Evolutionary conservation across 116 monocot genomes (phyloP), one percentile per base, ranked within the genome.

Genomic region (Papilionanthe hybrid): DNA sequence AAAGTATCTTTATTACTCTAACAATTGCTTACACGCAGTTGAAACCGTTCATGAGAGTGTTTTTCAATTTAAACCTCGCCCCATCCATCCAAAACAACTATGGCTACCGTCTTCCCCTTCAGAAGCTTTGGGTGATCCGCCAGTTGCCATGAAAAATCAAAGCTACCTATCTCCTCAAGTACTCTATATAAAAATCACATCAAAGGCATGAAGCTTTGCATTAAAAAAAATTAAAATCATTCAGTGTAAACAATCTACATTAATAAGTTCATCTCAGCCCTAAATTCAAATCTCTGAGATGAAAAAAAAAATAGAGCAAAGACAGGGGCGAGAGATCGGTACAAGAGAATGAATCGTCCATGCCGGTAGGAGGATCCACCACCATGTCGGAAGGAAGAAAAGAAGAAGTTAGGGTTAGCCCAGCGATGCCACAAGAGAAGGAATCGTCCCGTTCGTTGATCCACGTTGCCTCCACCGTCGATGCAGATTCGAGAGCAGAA

Each of bases 1-100:
- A n/a, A n/a, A n/a, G n/a, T n/a, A n/a, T n/a, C n/a, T n/a, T n/a
- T n/a, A n/a, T n/a, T n/a, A n/a, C n/a, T n/a, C n/a, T n/a, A n/a
- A n/a, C n/a, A n/a, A n/a, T n/a, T n/a, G n/a, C n/a, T n/a, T n/a
- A n/a, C n/a, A n/a, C n/a, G n/a, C n/a, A n/a, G n/a, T n/a, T n/a
- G n/a, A n/a, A n/a, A n/a, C n/a, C n/a, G n/a, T n/a, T n/a, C n/a
- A n/a, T n/a, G n/a, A n/a, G n/a, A n/a, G n/a, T n/a, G n/a, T n/a
- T n/a, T n/a, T n/a, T n/a, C 97, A 97, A 85, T 97, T 97, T 87
- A 88, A 71, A 94, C 97, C 75, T 97, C 97, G 22, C 94, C 97
- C 97, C 97, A 94, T 55, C 97, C 97, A 80, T 96, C 96, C 68
- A 97, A 83, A 72, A 97, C 97, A 28, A 97, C 84, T n/a, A 97